A percentile compares a stretch with the other conserved stretches of the same genome.
phyloP scores from a whole-genome alignment of 257 asterid species.

The Handroanthus guayacan region DNA sequence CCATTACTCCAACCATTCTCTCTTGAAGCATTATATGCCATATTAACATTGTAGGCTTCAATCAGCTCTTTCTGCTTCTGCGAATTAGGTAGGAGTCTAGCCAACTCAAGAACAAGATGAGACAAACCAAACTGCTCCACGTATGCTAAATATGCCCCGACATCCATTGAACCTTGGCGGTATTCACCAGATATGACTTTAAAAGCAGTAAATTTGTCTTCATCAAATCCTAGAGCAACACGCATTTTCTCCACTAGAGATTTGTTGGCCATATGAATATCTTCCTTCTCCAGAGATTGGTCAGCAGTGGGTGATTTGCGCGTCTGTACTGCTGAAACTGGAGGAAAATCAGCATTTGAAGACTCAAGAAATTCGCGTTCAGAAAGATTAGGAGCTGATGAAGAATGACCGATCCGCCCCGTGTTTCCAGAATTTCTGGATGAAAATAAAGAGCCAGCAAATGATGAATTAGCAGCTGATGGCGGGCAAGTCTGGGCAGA shows the following conservation, averaged over 20 bases:
- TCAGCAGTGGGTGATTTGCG: conserved; percentile 43
- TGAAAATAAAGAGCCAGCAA: conserved; percentile 53
- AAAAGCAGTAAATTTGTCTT: conserved; percentile 75
- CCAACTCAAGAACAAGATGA: conserved; percentile 86
- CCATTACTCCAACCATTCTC: conserved; percentile 49
- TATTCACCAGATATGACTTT: conserved; percentile 81
- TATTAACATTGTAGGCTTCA: conserved; percentile 72
- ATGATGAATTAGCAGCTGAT: conserved; percentile 46
- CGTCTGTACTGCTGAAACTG: conserved; percentile 68
- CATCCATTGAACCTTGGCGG: conserved; percentile 74
- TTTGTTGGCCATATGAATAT: conserved; percentile 85
- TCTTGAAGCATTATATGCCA: conserved; percentile 39
- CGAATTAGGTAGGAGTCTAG: conserved; percentile 80
- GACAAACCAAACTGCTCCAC: conserved; percentile 91
- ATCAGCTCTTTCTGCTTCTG: conserved; percentile 81
- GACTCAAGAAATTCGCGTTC: conserved; percentile 54
- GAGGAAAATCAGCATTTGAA: conserved; percentile 71
- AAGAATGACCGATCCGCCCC: conserved; percentile 64
- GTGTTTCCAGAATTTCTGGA: conserved; percentile 58
- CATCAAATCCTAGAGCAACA: conserved; percentile 67
- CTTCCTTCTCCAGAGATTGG: conserved; percentile 52
- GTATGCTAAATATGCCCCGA: conserved; percentile 69
- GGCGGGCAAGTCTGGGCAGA: conserved; percentile 59
- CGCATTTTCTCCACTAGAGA: conserved; percentile 87
- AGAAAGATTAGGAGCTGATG: conserved; percentile 85